These are phyloP conservation scores for Leptographium procerum DNA, from an alignment of 2,329 filamentous ascomycete genomes.

Conservation along the genomic window DNA sequence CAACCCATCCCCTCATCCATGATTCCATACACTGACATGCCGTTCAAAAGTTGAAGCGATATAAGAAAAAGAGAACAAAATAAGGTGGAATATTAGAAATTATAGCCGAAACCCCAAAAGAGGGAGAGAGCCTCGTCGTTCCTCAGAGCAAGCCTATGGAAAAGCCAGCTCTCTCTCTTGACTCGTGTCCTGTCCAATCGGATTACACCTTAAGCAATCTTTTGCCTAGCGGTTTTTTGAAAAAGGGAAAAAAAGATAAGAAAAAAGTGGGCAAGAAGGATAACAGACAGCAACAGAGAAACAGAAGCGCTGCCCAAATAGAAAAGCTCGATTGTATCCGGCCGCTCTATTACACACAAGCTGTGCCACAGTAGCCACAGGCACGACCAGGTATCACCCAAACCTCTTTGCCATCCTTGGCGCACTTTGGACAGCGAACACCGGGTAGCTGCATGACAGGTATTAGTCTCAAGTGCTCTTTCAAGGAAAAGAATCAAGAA, in stretches of 20 bases:
- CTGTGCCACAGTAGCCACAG: constrained; percentile 15
- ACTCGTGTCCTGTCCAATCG: not conserved
- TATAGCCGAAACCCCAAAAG: not conserved
- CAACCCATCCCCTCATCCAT: not conserved
- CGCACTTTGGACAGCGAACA: constrained; percentile 14
- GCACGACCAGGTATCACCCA: constrained; percentile 16
- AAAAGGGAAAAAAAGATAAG: not conserved
- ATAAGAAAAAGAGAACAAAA: not conserved
- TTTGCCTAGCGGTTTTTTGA: not conserved
- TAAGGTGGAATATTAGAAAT: constrained; percentile 1
- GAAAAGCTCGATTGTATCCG: not conserved
- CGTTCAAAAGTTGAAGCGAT: not conserved
- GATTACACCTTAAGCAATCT: not conserved
- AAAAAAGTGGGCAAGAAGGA: not conserved
- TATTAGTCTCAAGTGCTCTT: not conserved
- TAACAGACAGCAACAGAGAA: not conserved
- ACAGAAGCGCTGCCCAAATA: not conserved
- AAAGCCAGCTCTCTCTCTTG: not conserved
- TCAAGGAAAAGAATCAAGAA: not conserved
- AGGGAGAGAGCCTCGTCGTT: not conserved
- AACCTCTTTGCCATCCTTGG: constrained; percentile 14
- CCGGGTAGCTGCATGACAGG: constrained; percentile 13
- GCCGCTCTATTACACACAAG: constrained; percentile 8
- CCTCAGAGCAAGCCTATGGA: no score
- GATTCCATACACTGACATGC: not conserved